Evolutionary conservation across 805 yeast species (phyloP).

Genomic region (Spathaspora gorwiae): DNA sequence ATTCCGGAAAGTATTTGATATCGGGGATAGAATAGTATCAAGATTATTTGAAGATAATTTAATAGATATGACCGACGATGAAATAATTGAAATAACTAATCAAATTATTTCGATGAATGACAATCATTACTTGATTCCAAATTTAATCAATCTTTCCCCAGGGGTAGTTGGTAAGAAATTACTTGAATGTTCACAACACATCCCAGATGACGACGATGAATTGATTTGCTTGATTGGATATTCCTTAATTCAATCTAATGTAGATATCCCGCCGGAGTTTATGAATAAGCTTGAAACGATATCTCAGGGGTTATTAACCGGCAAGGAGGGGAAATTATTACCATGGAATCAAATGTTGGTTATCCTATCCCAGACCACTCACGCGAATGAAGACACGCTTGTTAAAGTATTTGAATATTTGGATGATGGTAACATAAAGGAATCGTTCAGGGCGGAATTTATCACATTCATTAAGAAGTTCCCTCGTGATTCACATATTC

Average conservation of each 20-base stretch:
- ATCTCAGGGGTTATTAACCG: constrained; percentile 3
- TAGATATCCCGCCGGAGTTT: constrained; percentile 2
- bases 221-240: constrained; percentile 17
- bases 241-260: constrained; percentile 9
- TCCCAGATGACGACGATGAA: constrained; percentile 11
- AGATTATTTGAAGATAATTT: constrained; percentile 7
- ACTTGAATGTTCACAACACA: constrained; percentile 3
- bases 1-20: too few species aligned
- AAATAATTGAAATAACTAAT: background rate
- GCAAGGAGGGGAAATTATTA: background rate
- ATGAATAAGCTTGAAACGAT: constrained; percentile 4
- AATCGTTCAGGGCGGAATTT: constrained; percentile 22
- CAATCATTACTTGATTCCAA: constrained; percentile 6
- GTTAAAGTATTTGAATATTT: constrained; percentile 17
- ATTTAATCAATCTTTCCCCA: constrained; percentile 8
- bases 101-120: background rate
- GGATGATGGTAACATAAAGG: constrained; percentile 22
- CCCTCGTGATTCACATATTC: constrained; percentile 17
- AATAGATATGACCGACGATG: constrained; percentile 1
- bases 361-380: constrained; percentile 4
- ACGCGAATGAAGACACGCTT: constrained; percentile 6
- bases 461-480: constrained; percentile 22
- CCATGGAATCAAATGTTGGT: constrained; percentile 11
- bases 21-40: too few species aligned
- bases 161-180: background rate